Evolutionary conservation across 176 grass and related monocot species (phyloP), one percentile per base, ranked within the genome.

Genomic region (Alopecurus myosuroides): DNA sequence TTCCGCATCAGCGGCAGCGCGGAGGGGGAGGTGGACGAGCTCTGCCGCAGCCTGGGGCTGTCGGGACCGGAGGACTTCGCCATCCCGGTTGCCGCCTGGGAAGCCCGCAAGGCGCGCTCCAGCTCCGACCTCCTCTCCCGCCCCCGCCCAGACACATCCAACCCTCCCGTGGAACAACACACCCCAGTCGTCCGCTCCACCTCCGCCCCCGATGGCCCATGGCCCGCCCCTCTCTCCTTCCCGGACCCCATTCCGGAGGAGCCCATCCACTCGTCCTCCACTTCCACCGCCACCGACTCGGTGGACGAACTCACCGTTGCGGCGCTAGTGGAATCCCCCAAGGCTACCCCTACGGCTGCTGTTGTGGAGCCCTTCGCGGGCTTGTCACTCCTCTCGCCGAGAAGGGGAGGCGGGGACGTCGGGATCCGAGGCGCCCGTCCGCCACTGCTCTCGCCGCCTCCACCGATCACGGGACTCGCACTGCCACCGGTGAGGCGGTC

Each of bases 1-100:
- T 90, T 99, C 84, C 88, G 97, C 35, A 99, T 99, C 81, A 94
- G 77, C 42, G 94, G 97, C 35, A 99, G 94, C 86, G 70, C 48
- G 2, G 94, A 96, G 80, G 94, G 94, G 57, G 94, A 96, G 84
- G 88, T 99, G 55, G 94, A 95, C 82, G 77, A 86, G 76, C 88
- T 97, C 51, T 99, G 94, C 88, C 85, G 79, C 81, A 91, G 84
- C 81, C 84, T 99, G 7, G 97, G 97, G 12, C 23, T 99, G 61
- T 82, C 78, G 9, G 97, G 97, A 1, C 97, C 97, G 1, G 97
- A 99, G 76, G 97, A 92, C 0, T 99, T 99, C 74, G 89, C 91
- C 34, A 92, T 99, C 76, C 82, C 97, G 9, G 0, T 89, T 26
- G 86, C 40, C 1, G 90, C 81, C 31, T 99, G 97, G 97, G 94